phyloP scores from a whole-genome alignment of 1,284 basidiomycete species.

The Hypsizygus ulmarius region DNA sequence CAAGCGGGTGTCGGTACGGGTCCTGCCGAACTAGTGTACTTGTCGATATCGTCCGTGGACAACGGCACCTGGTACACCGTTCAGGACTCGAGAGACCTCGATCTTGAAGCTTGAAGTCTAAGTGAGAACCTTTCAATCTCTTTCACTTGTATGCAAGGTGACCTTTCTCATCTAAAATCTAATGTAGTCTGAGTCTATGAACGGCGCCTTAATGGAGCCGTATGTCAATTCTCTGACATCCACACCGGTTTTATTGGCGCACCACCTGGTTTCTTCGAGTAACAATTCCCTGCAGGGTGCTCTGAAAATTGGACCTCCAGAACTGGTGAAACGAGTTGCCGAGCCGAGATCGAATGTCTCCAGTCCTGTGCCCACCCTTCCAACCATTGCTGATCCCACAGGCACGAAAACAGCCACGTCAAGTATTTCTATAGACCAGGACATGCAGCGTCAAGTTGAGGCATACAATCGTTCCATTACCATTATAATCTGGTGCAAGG shows the following conservation, averaged over 20 bases:
- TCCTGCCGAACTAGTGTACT: constrained; percentile 7
- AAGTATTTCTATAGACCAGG: constrained; percentile 20
- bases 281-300: constrained; percentile 17
- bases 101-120: constrained; percentile 6
- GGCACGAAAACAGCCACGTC: neutral
- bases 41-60: constrained; percentile 15
- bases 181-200: neutral
- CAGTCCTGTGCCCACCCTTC: neutral
- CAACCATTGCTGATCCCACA: constrained; percentile 6
- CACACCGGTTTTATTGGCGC: constrained; percentile 7
- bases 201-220: constrained; percentile 3
- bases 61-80: constrained; percentile 13
- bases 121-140: constrained; percentile 6
- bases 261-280: constrained; percentile 6
- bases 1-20: neutral
- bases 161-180: constrained; percentile 1
- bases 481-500: constrained; percentile 68
- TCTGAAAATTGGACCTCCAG: constrained; percentile 8
- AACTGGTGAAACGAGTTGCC: constrained; percentile 5
- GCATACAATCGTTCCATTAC: constrained; percentile 51
- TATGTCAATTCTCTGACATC: constrained; percentile 10
- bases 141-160: neutral
- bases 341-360: constrained; percentile 9
- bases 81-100: constrained; percentile 14
- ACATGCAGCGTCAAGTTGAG: constrained; percentile 38